Percentiles rank a stretch among this genome's conserved stretches.
phyloP scores from a whole-genome alignment of 2,329 filamentous ascomycete species.

The Zelopaecilomyces penicillatus region DNA sequence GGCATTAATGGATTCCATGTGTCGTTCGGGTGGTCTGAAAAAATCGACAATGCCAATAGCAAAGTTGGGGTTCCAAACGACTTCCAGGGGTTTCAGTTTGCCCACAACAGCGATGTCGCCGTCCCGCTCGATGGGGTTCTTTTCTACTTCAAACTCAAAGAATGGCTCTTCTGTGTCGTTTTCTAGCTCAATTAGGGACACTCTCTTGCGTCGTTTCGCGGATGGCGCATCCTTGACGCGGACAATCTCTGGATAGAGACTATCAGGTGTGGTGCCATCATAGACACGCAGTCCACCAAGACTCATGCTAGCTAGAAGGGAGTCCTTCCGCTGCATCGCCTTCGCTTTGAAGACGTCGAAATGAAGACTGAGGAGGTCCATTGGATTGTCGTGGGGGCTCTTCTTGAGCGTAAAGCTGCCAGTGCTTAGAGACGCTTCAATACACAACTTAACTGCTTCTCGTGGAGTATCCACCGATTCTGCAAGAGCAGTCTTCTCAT shows the following conservation, averaged over 20 bases:
- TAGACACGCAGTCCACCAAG: constrained; percentile 90
- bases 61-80: constrained; percentile 95
- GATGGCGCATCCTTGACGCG: constrained; percentile 80
- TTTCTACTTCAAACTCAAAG: constrained; percentile 87
- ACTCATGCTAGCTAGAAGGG: constrained; percentile 77
- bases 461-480: constrained; percentile 84
- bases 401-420: constrained; percentile 93
- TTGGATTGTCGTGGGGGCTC: constrained; percentile 49
- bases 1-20: constrained; percentile 97
- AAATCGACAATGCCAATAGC: constrained; percentile 87
- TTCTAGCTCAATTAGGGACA: constrained; percentile 49
- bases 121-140: constrained; percentile 87
- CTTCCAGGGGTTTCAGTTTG: constrained; percentile 89
- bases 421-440: constrained; percentile 87
- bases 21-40: constrained; percentile 90
- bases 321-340: constrained; percentile 82
- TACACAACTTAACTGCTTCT: constrained; percentile 85
- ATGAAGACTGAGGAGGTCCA: constrained; percentile 79
- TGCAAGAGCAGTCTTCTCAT: constrained; percentile 84
- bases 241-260: constrained; percentile 89
- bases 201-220: constrained; percentile 33
- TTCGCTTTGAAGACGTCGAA: constrained; percentile 94
- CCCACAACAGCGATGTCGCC: constrained; percentile 85
- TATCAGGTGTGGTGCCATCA: constrained; percentile 88
- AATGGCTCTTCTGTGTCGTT: constrained; percentile 59